These are phyloP conservation scores for Diaporthe velutina DNA, from an alignment of 2,329 filamentous ascomycete species.

Conservation along the genomic window DNA sequence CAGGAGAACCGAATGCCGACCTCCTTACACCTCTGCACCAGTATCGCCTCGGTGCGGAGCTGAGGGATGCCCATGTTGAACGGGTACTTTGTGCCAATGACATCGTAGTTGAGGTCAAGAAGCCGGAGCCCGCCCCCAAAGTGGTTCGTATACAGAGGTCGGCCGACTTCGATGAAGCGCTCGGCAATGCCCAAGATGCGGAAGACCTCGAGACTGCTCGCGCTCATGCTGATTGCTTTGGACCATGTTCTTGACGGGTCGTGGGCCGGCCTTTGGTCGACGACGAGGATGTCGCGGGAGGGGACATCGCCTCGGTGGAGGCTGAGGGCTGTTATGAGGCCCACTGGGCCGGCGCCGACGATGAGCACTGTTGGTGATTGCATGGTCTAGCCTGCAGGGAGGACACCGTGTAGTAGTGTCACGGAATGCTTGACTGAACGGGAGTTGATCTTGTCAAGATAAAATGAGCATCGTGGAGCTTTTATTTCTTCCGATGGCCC, in stretches of 20 bases:
- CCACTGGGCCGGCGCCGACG: constrained; percentile 37
- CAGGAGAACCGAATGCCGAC: constrained; percentile 28
- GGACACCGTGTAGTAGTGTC: neutral
- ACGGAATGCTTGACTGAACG: neutral
- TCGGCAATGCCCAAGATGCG: constrained; percentile 34
- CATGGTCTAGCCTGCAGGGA: neutral
- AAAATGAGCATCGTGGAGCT: neutral
- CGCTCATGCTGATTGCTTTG: constrained; percentile 33
- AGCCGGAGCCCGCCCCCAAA: constrained; percentile 18
- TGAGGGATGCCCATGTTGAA: constrained; percentile 30
- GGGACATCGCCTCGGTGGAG: constrained; percentile 34
- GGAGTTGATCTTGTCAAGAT: neutral
- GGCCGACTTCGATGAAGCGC: constrained; percentile 16
- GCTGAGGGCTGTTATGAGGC: constrained; percentile 34
- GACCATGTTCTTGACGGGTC: neutral
- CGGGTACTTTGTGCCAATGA: constrained; percentile 35
- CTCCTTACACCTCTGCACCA: constrained; percentile 34
- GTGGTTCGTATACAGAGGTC: constrained; percentile 5
- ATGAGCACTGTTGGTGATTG: constrained; percentile 12
- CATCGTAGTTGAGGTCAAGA: constrained; percentile 34
- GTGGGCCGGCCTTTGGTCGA: constrained; percentile 20
- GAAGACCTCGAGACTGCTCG: constrained; percentile 35
- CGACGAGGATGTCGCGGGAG: constrained; percentile 23
- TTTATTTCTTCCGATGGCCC: neutral
- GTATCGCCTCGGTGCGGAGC: constrained; percentile 16